Conservation (phyloP, 768 basidiomycete species). For the Dendrothele bispora region DNA sequence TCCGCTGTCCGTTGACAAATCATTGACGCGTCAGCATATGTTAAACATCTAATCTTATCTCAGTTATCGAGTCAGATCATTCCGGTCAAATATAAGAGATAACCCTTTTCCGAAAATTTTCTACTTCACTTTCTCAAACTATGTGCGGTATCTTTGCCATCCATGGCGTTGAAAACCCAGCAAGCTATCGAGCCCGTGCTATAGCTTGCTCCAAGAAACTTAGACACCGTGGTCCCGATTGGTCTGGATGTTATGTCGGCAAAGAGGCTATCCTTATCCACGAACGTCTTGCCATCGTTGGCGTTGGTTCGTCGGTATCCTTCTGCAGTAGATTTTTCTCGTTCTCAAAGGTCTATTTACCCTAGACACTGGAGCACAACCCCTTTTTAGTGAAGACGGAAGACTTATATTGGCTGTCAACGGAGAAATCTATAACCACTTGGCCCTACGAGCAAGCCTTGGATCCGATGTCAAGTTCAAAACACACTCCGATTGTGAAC, state of each 20-base stretch:
- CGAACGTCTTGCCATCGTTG: conserved; percentile 96
- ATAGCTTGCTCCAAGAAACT: conserved; percentile 88
- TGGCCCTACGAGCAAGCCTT: conserved; percentile 69
- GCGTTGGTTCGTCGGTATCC: conserved; percentile 71
- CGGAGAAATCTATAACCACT: conserved; percentile 99
- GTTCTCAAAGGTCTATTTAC: conserved; percentile 1
- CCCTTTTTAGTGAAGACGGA: conserved; percentile 83
- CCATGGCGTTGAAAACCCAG: conserved; percentile 76
- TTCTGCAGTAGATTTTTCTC: not conserved
- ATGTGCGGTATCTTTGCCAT: conserved; percentile 96
- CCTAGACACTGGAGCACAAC: conserved; percentile 94
- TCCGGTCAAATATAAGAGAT: not conserved
- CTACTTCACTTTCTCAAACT: not conserved
- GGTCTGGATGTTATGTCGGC: conserved; percentile 94
- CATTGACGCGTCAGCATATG: too few relatives aligned
- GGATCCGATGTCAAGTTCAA: conserved; percentile 78
- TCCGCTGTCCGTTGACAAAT: too few relatives aligned
- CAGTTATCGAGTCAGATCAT: conserved; percentile 4
- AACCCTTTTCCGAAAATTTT: not conserved
- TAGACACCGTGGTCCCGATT: conserved; percentile 95
- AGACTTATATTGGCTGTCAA: conserved; percentile 89
- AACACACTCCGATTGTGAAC: conserved; percentile 98
- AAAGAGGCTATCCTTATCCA: conserved; percentile 84
- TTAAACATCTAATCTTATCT: conserved; percentile 8
- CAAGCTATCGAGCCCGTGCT: conserved; percentile 65